phyloP scores from a whole-genome alignment of 257 asterid species.

The Prunella vulgaris region DNA sequence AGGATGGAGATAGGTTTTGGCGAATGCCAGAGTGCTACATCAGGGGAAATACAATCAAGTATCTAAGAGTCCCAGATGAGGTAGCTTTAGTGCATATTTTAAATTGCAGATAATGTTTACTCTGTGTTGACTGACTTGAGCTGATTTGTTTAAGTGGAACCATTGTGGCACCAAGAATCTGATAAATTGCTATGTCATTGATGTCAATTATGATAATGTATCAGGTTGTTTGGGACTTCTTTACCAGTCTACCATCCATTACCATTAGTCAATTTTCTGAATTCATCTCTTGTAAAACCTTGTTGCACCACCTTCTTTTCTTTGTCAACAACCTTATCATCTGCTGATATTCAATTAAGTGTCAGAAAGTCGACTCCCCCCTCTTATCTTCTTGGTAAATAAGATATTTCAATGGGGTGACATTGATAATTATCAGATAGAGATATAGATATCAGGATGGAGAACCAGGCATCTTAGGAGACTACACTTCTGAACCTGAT shows the following conservation, averaged over 20 bases:
- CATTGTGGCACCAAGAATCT: background rate
- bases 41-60: slow-evolving; percentile 60
- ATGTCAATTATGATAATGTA: background rate
- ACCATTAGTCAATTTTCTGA: background rate
- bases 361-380: background rate
- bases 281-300: background rate
- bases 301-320: background rate
- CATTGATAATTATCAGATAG: background rate
- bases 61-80: slow-evolving; percentile 97
- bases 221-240: background rate
- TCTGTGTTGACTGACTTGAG: background rate
- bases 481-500: background rate
- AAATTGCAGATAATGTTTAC: background rate
- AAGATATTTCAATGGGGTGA: background rate
- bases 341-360: slow-evolving; percentile 5
- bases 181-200: background rate
- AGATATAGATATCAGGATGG: background rate
- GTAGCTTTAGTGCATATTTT: slow-evolving; percentile 29
- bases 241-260: background rate
- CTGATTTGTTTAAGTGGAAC: background rate
- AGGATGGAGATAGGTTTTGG: slow-evolving; percentile 99
- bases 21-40: slow-evolving; percentile 96
- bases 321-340: background rate
- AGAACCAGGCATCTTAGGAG: background rate
- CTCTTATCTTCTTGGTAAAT: background rate